Percentiles rank a stretch among this genome's conserved stretches.
phyloP scores from a whole-genome alignment of 805 yeast genomes.

The Yarrowia bubula region DNA sequence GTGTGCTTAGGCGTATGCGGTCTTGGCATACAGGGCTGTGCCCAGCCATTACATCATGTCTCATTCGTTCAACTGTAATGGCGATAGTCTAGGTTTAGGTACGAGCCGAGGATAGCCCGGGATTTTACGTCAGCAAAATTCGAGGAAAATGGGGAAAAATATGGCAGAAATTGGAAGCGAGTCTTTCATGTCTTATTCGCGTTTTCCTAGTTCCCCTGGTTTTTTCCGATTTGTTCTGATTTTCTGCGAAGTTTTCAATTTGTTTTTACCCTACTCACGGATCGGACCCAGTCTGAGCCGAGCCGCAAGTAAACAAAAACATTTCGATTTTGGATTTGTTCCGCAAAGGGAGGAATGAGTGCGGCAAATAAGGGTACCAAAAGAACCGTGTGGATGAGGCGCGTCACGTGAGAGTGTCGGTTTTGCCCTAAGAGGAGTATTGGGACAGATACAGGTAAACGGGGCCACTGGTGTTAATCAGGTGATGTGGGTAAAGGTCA shows the following conservation, averaged over 20 bases:
- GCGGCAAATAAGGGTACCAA: background rate
- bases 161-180: background rate
- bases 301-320: background rate
- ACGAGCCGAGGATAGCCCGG: background rate
- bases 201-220: background rate
- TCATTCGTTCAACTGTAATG: background rate
- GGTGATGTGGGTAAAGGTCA: too few relatives aligned
- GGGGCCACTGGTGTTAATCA: too few relatives aligned
- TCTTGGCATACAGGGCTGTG: conserved; percentile 10
- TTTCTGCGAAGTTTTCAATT: background rate
- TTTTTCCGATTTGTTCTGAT: background rate
- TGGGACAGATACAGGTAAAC: too few relatives aligned
- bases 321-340: too few relatives aligned
- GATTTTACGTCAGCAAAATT: background rate
- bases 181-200: too few relatives aligned
- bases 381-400: background rate
- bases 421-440: background rate
- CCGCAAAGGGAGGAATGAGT: background rate
- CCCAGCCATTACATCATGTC: conserved; percentile 10
- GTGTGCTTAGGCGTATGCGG: too few relatives aligned
- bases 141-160: background rate
- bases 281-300: background rate
- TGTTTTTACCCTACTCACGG: background rate
- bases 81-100: conserved; percentile 19
- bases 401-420: background rate